Evolutionary conservation across 2,329 filamentous ascomycete genomes (phyloP), one percentile per base, ranked within the genome.

Genomic region (Colletotrichum orchidophilum): DNA sequence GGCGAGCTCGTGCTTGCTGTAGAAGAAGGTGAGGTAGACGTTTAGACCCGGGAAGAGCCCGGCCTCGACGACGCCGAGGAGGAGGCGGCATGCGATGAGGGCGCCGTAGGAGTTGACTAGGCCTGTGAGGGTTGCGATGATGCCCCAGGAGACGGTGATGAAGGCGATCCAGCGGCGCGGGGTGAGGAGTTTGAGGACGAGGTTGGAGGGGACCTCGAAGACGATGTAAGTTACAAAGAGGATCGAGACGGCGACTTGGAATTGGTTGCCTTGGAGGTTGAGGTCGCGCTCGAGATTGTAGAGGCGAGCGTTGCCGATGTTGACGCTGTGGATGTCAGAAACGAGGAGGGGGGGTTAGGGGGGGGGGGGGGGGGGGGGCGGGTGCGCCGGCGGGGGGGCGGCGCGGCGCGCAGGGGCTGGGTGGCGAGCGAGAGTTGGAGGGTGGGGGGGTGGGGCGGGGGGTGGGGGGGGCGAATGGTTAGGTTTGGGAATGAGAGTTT

Each of bases 21-120:
- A 95, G 83, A 94, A 94, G 74, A 94, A 87, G 0, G 92, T 94
- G 21, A 95, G 84, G 75, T 94, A 94, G 21, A 92, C 81, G 5
- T 88, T 90, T 74, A 93, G 81, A 0, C 92, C 92, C 0, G 92
- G 92, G 74, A 94, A 93, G 0, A 94, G 82, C 0, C 92, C 92
- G 0, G 90, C 91, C 80, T 94, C 92, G 49, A 93, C 86, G 7
- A 87, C 84, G 5, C 93, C 93, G 0, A 95, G 87, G 15, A 94
- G 81, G 0, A 95, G 77, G 5, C 93, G 90, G 73, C 90, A 91
- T 6, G 88, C 92, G n/a, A 95, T 81, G 4, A 95, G 83, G 2
- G 88, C 85, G 53, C 84, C 88, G 76, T 91, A 94, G 72, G 84
- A 91, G 50, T 91, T 83, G 15, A 90, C 89, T 3, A 95, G 83